Evolutionary conservation across 2,329 filamentous ascomycete genomes (phyloP).

Genomic region (Aspergillus sp.): DNA sequence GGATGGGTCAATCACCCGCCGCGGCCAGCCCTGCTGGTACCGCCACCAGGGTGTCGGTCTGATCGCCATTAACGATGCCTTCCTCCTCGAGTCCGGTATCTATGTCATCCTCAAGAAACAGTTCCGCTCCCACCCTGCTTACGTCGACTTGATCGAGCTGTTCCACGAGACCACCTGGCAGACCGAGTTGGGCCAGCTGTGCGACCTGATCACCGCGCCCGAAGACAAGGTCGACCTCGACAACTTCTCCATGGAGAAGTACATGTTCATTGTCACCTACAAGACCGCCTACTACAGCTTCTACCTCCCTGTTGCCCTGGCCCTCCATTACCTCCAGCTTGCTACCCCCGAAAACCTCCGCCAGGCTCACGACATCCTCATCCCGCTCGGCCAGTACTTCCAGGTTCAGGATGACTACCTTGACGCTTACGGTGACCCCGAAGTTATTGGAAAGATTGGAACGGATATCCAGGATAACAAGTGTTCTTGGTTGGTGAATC

Average conservation of each 20-base stretch:
- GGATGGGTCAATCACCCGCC: constrained; percentile 92
- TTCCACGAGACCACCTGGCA: constrained; percentile 95
- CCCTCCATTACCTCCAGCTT: constrained; percentile 79
- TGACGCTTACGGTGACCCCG: constrained; percentile 92
- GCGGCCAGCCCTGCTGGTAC: constrained; percentile 96
- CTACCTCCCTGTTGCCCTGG: constrained; percentile 92
- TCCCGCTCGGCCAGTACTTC: constrained; percentile 98
- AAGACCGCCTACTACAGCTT: constrained; percentile 99
- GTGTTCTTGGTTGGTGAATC: constrained; percentile 97
- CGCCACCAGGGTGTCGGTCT: constrained; percentile 84
- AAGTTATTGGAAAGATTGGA: constrained; percentile 95
- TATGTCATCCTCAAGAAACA: constrained; percentile 91
- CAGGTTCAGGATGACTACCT: constrained; percentile 99
- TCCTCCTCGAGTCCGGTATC: constrained; percentile 90
- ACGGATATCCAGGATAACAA: constrained; percentile 99
- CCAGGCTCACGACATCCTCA: constrained; percentile 85
- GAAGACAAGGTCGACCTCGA: constrained; percentile 89
- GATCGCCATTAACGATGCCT: constrained; percentile 97
- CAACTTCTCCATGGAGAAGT: constrained; percentile 92
- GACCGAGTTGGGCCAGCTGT: constrained; percentile 92
- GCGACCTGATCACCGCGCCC: constrained; percentile 91
- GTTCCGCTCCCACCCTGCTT: constrained; percentile 83
- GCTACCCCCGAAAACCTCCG: constrained; percentile 87
- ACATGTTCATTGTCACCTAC: constrained; percentile 98
- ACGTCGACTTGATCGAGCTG: constrained; percentile 88